These are phyloP conservation scores for Vaccinium darrowii DNA, from an alignment of 148 eudicot species.

Conservation along the genomic window DNA sequence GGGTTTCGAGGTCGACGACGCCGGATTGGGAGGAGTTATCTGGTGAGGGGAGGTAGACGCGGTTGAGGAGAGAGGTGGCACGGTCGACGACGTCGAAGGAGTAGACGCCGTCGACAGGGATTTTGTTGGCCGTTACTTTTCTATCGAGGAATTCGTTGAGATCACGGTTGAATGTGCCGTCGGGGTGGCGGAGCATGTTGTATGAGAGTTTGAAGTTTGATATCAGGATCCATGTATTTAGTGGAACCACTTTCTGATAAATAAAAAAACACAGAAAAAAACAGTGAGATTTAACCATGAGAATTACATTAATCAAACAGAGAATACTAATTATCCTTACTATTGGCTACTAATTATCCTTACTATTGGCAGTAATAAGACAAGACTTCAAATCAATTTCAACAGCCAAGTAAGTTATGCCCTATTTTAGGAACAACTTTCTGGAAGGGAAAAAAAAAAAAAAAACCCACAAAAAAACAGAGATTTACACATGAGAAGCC, in stretches of 20 bases:
- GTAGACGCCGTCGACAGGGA: constrained; percentile 67
- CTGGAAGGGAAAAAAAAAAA: background rate
- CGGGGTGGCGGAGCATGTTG: constrained; percentile 67
- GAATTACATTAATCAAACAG: constrained; percentile 2
- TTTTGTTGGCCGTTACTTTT: constrained; percentile 58
- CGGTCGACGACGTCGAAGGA: constrained; percentile 67
- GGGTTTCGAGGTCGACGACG: constrained; percentile 44
- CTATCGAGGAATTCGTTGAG: constrained; percentile 71
- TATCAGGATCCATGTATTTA: constrained; percentile 80
- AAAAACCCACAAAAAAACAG: background rate
- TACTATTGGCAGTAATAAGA: background rate
- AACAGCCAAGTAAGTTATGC: background rate
- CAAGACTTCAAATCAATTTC: background rate
- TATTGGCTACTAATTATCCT: background rate
- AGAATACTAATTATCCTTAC: constrained; percentile 11
- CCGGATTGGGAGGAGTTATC: constrained; percentile 35
- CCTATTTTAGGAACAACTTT: background rate
- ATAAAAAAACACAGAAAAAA: background rate
- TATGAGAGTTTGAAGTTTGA: constrained; percentile 83
- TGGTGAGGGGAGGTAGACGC: constrained; percentile 52
- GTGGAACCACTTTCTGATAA: constrained; percentile 67
- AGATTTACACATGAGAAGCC: background rate
- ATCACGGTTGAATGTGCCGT: constrained; percentile 76
- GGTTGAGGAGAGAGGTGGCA: constrained; percentile 46
- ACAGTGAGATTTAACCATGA: background rate